Conservation (phyloP, 441 rosid genomes). For the Oxalis stricta region DNA sequence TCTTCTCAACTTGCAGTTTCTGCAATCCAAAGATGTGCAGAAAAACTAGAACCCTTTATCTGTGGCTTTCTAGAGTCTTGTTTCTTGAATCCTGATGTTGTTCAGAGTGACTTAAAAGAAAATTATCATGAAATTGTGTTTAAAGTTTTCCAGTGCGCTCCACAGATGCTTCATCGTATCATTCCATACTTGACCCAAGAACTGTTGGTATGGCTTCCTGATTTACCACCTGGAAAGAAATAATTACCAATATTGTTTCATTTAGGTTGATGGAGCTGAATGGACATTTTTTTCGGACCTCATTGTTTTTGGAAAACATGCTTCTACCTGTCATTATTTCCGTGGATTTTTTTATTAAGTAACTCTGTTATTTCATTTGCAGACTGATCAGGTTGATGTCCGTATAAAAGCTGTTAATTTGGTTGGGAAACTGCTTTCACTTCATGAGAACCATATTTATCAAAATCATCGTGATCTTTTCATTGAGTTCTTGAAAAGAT, state of each 20-base stretch:
- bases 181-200: conserved; percentile 71
- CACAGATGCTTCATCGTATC: conserved; percentile 67
- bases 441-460: conserved; percentile 37
- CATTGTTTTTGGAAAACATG: conserved; percentile 5
- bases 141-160: conserved; percentile 56
- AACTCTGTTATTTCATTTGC: conserved; percentile 17
- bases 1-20: conserved; percentile 66
- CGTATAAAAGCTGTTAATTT: conserved; percentile 83
- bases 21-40: conserved; percentile 53
- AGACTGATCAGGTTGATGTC: conserved; percentile 93
- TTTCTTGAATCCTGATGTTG: conserved; percentile 53
- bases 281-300: not conserved
- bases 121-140: conserved; percentile 72
- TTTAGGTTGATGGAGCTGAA: not conserved
- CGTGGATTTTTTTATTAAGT: conserved; percentile 4
- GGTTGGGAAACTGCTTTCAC: conserved; percentile 64
- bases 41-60: conserved; percentile 59
- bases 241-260: conserved; percentile 4
- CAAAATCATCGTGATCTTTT: conserved; percentile 51
- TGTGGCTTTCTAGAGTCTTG: conserved; percentile 72
- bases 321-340: conserved; percentile 6
- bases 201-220: conserved; percentile 42
- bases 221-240: no score
- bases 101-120: conserved; percentile 56
- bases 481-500: conserved; percentile 76